Percentiles rank a stretch among this genome's conserved stretches.
Conservation (phyloP, 2,329 filamentous ascomycete species). For the Penicillium vulpinum region DNA sequence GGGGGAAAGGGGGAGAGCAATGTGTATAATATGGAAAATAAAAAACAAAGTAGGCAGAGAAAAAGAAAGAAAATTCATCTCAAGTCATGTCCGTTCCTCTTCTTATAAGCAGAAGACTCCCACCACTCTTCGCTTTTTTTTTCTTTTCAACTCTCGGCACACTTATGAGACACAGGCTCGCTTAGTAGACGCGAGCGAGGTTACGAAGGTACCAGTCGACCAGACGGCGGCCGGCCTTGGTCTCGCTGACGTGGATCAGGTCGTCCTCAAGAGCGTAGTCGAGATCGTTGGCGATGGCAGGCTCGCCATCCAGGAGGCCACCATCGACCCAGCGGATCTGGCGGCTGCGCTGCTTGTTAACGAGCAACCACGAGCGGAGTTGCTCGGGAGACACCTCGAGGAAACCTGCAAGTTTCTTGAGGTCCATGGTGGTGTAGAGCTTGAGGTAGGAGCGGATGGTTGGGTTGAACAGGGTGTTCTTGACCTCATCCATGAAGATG, state of each 20-base stretch:
- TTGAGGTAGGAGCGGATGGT: conserved; percentile 98
- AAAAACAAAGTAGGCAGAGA: conserved; percentile 23
- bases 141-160: conserved; percentile 17
- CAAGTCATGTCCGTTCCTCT: conserved; percentile 29
- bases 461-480: conserved; percentile 97
- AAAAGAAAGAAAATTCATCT: conserved; percentile 31
- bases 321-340: conserved; percentile 93
- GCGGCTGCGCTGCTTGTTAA: conserved; percentile 98
- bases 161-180: conserved; percentile 12
- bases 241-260: conserved; percentile 97
- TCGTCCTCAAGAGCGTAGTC: conserved; percentile 98
- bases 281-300: conserved; percentile 89
- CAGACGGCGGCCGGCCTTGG: conserved; percentile 94
- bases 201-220: conserved; percentile 99
- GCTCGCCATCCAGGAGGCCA: conserved; percentile 85
- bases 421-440: conserved; percentile 98
- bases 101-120: conserved; percentile 22
- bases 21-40: conserved; percentile 21
- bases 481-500: conserved; percentile 99
- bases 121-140: conserved; percentile 24
- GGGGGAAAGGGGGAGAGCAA: conserved; percentile 5
- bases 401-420: conserved; percentile 97
- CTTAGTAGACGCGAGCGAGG: conserved; percentile 87
- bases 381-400: conserved; percentile 96
- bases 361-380: conserved; percentile 86